These are phyloP conservation scores for Globisporangium lucens DNA, from an alignment of 352 stramenopile genomes.

Conservation along the genomic window DNA sequence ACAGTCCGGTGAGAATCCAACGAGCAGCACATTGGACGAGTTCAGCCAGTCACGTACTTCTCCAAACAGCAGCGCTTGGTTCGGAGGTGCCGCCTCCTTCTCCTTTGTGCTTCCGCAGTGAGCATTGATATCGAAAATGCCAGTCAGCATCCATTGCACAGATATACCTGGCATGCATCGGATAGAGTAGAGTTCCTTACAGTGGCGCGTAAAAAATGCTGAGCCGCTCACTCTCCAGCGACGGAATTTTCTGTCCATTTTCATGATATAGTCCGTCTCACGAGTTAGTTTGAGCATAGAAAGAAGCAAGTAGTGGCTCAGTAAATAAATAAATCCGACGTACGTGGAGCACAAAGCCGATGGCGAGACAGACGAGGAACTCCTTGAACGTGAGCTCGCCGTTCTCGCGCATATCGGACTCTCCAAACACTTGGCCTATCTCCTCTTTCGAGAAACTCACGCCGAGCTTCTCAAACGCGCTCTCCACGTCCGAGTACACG, in stretches of 20 bases:
- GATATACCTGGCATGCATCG: no score
- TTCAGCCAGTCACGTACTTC: constrained; percentile 18
- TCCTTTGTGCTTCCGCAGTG: constrained; percentile 6
- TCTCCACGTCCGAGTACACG: constrained; percentile 65
- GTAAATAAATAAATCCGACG: constrained; percentile 7
- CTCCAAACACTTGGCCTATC: constrained; percentile 69
- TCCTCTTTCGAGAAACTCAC: constrained; percentile 73
- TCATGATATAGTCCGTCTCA: neutral
- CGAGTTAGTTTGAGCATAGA: neutral
- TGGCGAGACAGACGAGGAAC: constrained; percentile 84
- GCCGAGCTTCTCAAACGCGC: constrained; percentile 72
- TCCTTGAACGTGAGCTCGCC: constrained; percentile 84
- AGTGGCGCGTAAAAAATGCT: constrained; percentile 84
- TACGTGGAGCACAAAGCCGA: constrained; percentile 85
- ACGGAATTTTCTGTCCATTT: constrained; percentile 67
- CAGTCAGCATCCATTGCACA: no score
- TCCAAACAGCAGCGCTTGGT: constrained; percentile 60
- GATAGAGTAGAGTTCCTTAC: constrained; percentile 22
- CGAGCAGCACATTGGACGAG: no score
- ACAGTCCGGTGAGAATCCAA: no score
- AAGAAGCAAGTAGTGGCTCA: neutral
- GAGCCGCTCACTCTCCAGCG: constrained; percentile 56
- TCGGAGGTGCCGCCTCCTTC: constrained; percentile 5
- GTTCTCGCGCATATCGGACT: constrained; percentile 84
- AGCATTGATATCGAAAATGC: neutral